Base-by-base conservation (phyloP, 257 asterid species). In the Buddleja alternifolia region DNA sequence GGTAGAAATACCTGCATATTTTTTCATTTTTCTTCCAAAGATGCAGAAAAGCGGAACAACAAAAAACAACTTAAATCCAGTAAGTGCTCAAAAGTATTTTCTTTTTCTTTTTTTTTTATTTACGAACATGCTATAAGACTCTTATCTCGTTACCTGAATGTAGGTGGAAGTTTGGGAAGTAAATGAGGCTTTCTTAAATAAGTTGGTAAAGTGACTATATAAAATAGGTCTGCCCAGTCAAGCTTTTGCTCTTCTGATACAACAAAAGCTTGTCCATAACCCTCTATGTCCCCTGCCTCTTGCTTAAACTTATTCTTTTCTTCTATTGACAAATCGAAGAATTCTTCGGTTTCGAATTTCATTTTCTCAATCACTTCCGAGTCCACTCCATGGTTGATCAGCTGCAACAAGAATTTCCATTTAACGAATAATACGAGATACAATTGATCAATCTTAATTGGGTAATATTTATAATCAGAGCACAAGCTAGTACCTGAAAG, bases 221-320 rank as follows among this genome's bases (percentile, higher is more conserved):
- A 84, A 36, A 88, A 66, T 0, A 82, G 2, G 55, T 88, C 96
- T 7, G 47, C 76, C 91, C 96, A 88, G 10, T 88, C 93, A 17
- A 88, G 90, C 72, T 82, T 88, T 55, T 86, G 91, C 16, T 86
- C 84, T 57, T 86, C 85, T 0, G 96, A 86, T 0, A 77, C 68
- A 16, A 88, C 90, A 14, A 86, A 79, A 61, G 77, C 80, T 23
- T 88, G 96, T 1, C 96, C 95, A 14, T 75, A 82, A 9, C 96
- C 96, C 48, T 88, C 78, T 0, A 75, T 0, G 8, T 74, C 84
- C 0, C 74, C 86, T 1, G 29, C 21, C 17, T 59, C 54, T 60
- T 84, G 87, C 6, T 51, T 6, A 9, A 63, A 74, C 20, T 47
- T 79, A 10, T 48, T 78, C 91, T 88, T 88, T 36, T 84, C 93